A percentile compares a stretch with the other conserved stretches of the same genome.
Conservation (phyloP, 2,329 filamentous ascomycete genomes). For the Ceratocystis huliohia region DNA sequence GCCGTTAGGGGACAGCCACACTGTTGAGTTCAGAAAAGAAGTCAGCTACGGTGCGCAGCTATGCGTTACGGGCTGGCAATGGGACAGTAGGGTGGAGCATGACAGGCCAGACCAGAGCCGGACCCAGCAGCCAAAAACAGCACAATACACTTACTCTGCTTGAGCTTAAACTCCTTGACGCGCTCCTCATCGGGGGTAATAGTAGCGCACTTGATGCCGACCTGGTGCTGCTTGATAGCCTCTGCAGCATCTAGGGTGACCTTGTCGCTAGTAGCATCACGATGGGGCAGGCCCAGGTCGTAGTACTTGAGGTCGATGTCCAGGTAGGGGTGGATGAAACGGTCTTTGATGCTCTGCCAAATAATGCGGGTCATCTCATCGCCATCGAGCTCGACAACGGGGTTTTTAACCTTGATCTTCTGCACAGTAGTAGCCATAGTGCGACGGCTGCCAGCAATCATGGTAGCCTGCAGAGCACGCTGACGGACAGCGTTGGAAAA, state of each 20-base stretch:
- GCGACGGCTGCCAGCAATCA: slow-evolving; percentile 25
- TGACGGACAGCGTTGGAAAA: slow-evolving; percentile 20
- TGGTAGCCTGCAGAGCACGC: slow-evolving; percentile 21
- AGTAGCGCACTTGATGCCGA: slow-evolving; percentile 97
- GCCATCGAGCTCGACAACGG: slow-evolving; percentile 93
- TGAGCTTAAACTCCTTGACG: slow-evolving; percentile 95
- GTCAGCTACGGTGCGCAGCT: slow-evolving; percentile 1
- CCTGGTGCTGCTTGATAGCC: slow-evolving; percentile 97
- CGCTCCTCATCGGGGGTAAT: slow-evolving; percentile 96
- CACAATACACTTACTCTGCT: slow-evolving; percentile 60
- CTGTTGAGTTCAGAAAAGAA: slow-evolving; percentile 31
- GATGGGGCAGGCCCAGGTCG: slow-evolving; percentile 83
- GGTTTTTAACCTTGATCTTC: slow-evolving; percentile 99
- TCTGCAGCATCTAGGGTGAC: slow-evolving; percentile 91
- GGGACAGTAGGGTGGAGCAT: no score
- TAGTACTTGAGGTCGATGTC: slow-evolving; percentile 98
- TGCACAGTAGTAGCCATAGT: slow-evolving; percentile 44
- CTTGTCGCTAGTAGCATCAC: slow-evolving; percentile 90
- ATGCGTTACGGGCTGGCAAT: not conserved
- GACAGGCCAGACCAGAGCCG: not conserved
- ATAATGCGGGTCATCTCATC: slow-evolving; percentile 97
- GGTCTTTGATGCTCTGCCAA: slow-evolving; percentile 98
- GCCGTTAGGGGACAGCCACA: slow-evolving; percentile 98
- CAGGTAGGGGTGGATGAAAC: slow-evolving; percentile 92
- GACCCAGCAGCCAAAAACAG: not conserved